Base-by-base conservation (phyloP, 1,284 basidiomycete genomes). In the Takashimella tepidaria region DNA sequence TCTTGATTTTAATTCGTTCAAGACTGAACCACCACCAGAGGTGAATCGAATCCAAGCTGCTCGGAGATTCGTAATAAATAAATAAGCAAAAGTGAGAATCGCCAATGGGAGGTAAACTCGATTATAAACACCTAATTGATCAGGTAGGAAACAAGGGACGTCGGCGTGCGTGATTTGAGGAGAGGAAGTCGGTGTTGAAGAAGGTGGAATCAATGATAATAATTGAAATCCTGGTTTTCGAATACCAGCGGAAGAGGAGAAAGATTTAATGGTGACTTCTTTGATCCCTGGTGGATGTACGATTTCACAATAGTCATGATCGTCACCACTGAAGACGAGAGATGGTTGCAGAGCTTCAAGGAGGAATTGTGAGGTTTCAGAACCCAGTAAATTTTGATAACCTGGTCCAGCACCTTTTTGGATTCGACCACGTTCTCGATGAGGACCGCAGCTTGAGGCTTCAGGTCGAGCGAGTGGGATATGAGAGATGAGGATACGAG, bases 261-360 rank as follows among this genome's bases (percentile, higher is more conserved):
- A 82, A 0, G 89, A 86, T 70, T 89, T 91, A 64, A 92, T 79
- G 0, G 88, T 88, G n/a, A 91, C 78, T 71, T 88, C 86, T 51
- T 78, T 78, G 42, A 83, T 76, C n/a, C 68, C 69, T 20, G 43
- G 40, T 3, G 75, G 67, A 68, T 89, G 87, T 54, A 75, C 77
- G 59, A 86, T 81, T 62, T 89, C 87, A 71, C 90, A 93, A 59
- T 89, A 89, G 68, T 93, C 90, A 60, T 88, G 87, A 73, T 93
- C 88, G 69, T 93, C 89, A 10, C 87, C 91, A 61, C 88, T 90
- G 64, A 44, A 51, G 4, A 92, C 79, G 1, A 85, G 64, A 12
- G 76, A 71, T 12, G 91, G 90, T 26, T 81, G 78, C 16, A 91
- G 69, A 23, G 75, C 79, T 24, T 84, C 77, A 19, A 93, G 75